Percentiles rank a stretch among this genome's conserved stretches.
phyloP scores from a whole-genome alignment of 164 flowering plant genomes.

The Taxillus chinensis region DNA sequence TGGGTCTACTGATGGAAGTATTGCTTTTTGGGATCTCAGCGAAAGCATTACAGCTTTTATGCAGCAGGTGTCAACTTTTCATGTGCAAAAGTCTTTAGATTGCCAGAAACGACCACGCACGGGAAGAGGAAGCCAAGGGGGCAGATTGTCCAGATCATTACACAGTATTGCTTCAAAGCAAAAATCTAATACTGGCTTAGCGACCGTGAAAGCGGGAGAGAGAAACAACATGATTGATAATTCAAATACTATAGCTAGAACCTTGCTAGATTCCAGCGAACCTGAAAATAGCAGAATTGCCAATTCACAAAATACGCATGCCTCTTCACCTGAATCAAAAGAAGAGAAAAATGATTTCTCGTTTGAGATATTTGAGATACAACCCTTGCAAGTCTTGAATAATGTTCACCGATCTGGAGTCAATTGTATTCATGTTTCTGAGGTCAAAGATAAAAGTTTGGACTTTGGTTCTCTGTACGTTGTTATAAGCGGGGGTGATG shows the following conservation, averaged over 20 bases:
- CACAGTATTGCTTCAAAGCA: constrained; percentile 21
- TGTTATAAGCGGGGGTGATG: constrained; percentile 92
- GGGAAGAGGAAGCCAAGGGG: constrained; percentile 99
- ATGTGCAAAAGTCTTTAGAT: constrained; percentile 44
- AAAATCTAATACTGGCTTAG: constrained; percentile 12
- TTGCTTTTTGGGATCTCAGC: constrained; percentile 91
- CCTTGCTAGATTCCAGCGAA: constrained; percentile 8
- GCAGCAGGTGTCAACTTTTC: constrained; percentile 31
- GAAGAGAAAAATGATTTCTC: constrained; percentile 18
- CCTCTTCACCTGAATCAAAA: constrained; percentile 18
- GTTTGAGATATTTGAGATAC: constrained; percentile 27
- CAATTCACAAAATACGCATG: constrained; percentile 8
- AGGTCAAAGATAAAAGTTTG: constrained; percentile 12
- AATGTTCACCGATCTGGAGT: constrained; percentile 90
- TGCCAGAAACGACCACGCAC: constrained; percentile 82
- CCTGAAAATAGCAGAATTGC: constrained; percentile 4
- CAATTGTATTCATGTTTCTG: constrained; percentile 75
- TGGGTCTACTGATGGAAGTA: constrained; percentile 97
- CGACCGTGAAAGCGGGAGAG: constrained; percentile 10
- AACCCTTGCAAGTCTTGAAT: constrained; percentile 45
- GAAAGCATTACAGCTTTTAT: constrained; percentile 55
- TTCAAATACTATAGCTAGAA: constrained; percentile 7
- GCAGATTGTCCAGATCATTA: constrained; percentile 70
- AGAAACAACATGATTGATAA: constrained; percentile 5
- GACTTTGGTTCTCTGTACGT: constrained; percentile 21